A percentile compares a stretch with the other conserved stretches of the same genome.
Evolutionary conservation across 2,329 filamentous ascomycete species (phyloP).

Genomic region (Teratosphaeria gauchensis): DNA sequence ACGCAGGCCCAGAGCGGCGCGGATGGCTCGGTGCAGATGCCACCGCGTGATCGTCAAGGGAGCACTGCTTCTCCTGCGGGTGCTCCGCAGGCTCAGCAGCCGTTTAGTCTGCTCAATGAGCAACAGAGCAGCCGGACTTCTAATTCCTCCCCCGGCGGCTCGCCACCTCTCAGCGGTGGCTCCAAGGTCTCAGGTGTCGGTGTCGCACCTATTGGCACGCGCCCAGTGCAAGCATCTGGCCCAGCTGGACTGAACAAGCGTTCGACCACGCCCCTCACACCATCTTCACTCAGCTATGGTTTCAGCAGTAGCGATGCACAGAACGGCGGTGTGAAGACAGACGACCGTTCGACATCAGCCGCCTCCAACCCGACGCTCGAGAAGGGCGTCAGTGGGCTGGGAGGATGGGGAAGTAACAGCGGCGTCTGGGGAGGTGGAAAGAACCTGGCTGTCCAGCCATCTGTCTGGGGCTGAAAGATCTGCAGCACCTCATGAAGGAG

Average conservation of each 20-base stretch:
- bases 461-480: conserved; percentile 71
- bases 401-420: conserved; percentile 68
- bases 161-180: conserved; percentile 57
- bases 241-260: conserved; percentile 64
- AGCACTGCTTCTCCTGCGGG: conserved; percentile 78
- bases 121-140: conserved; percentile 70
- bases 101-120: conserved; percentile 34
- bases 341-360: conserved; percentile 48
- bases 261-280: conserved; percentile 70
- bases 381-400: conserved; percentile 33
- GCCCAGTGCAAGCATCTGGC: conserved; percentile 55
- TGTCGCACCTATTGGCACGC: conserved; percentile 88
- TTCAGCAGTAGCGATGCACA: conserved; percentile 50
- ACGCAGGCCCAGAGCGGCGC: conserved; percentile 42
- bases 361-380: conserved; percentile 47
- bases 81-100: conserved; percentile 42
- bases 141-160: conserved; percentile 75
- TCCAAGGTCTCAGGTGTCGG: conserved; percentile 50
- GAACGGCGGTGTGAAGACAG: conserved; percentile 36
- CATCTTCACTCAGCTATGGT: conserved; percentile 75
- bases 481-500: not conserved
- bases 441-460: conserved; percentile 77
- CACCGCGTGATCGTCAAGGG: conserved; percentile 41
- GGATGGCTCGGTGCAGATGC: conserved; percentile 46
- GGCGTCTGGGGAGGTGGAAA: conserved; percentile 73